These are phyloP conservation scores for Beauveria brongniartii DNA, from an alignment of 2,329 filamentous ascomycete species.

Conservation along the genomic window DNA sequence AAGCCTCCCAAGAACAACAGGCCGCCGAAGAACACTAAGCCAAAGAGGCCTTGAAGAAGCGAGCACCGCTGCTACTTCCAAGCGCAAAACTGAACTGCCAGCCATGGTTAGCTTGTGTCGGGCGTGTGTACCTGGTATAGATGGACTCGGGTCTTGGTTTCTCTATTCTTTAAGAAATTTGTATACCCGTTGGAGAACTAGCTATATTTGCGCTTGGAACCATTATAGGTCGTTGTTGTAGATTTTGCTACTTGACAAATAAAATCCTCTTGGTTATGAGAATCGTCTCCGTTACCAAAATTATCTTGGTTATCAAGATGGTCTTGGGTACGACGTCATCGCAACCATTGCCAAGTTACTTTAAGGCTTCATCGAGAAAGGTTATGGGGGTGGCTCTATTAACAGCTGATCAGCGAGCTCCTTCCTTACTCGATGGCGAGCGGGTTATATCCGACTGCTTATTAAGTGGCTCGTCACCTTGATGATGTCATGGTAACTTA, in stretches of 20 bases:
- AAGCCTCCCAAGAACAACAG: no score
- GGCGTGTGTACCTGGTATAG: not conserved
- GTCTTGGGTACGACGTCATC: not conserved
- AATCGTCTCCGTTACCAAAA: no score
- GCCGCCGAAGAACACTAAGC: not conserved
- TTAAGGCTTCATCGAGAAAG: not conserved
- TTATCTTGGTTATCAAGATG: no score
- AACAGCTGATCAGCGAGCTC: not conserved
- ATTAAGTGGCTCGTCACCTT: no score
- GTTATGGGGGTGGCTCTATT: not conserved
- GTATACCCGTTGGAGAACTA: not conserved
- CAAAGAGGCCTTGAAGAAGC: not conserved
- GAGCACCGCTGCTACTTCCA: not conserved
- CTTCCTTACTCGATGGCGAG: no score
- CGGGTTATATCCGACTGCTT: no score
- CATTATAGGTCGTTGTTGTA: not conserved
- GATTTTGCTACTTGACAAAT: not conserved
- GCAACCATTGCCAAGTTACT: not conserved
- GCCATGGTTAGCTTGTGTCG: not conserved
- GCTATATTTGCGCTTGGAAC: not conserved
- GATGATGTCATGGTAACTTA: no score
- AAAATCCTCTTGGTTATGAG: not conserved
- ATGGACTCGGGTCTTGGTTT: not conserved
- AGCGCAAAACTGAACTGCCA: not conserved
- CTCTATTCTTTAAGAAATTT: not conserved